Percentiles rank a stretch among this genome's conserved stretches.
These are phyloP conservation scores for Ceratocystis alfenasii DNA, from an alignment of 2,329 filamentous ascomycete species.

Conservation along the genomic window DNA sequence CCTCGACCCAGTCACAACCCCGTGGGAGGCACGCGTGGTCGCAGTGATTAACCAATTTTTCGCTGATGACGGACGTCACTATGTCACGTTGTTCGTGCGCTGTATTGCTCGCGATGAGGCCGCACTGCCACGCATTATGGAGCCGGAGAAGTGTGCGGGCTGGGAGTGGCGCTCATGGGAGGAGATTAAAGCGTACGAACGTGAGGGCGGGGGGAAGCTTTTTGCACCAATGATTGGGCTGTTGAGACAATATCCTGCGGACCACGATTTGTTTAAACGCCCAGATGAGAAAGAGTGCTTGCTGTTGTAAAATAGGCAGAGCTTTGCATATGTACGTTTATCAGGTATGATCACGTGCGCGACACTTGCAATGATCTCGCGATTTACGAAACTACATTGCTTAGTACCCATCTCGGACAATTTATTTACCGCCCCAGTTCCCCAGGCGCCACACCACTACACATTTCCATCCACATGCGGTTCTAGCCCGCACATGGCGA, in stretches of 20 bases:
- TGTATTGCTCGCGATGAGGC: slow-evolving; percentile 38
- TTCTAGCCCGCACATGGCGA: slow-evolving; percentile 44
- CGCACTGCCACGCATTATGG: slow-evolving; percentile 38
- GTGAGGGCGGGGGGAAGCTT: slow-evolving; percentile 22
- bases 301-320: background rate
- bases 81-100: slow-evolving; percentile 59
- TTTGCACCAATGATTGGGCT: slow-evolving; percentile 16
- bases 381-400: no score
- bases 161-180: slow-evolving; percentile 41
- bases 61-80: slow-evolving; percentile 49
- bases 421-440: slow-evolving; percentile 33
- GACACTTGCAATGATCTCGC: no score
- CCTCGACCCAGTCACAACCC: background rate
- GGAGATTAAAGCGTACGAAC: slow-evolving; percentile 30
- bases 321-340: no score
- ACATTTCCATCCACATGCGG: slow-evolving; percentile 36
- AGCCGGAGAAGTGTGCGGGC: slow-evolving; percentile 40
- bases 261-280: slow-evolving; percentile 10
- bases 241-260: slow-evolving; percentile 9
- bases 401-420: slow-evolving; percentile 6
- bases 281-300: background rate
- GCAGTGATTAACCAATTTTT: slow-evolving; percentile 59
- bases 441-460: slow-evolving; percentile 45
- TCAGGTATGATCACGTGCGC: no score
- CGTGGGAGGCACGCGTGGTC: slow-evolving; percentile 34